Conservation (phyloP, 2,329 filamentous ascomycete genomes). For the Fusarium luffae region DNA sequence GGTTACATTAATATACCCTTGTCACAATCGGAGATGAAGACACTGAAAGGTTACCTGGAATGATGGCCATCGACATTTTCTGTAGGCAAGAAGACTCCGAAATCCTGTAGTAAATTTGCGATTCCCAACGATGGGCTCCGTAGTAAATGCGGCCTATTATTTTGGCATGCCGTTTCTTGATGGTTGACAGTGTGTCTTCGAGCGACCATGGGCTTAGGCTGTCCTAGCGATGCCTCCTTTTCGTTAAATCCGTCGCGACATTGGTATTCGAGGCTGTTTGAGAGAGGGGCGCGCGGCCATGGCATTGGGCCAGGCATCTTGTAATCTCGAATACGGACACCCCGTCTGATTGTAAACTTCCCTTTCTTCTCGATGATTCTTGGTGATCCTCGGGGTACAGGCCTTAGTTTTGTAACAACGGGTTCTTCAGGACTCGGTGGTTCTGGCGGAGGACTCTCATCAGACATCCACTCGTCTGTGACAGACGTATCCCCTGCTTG, state of each 20-base stretch:
- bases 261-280: slow-evolving; percentile 39
- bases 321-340: slow-evolving; percentile 48
- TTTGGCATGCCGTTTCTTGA: background rate
- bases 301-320: slow-evolving; percentile 30
- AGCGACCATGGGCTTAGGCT: slow-evolving; percentile 25
- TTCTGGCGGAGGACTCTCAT: background rate
- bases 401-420: slow-evolving; percentile 33
- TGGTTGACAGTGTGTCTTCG: background rate
- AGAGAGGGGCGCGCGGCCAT: background rate
- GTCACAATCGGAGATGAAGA: slow-evolving; percentile 31
- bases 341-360: slow-evolving; percentile 43
- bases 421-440: background rate
- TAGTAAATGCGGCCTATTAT: background rate
- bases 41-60: background rate
- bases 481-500: background rate
- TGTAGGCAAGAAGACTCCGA: background rate
- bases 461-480: background rate
- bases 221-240: slow-evolving; percentile 31
- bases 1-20: slow-evolving; percentile 50
- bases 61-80: background rate
- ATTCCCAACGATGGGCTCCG: slow-evolving; percentile 25
- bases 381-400: slow-evolving; percentile 44
- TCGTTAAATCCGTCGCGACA: slow-evolving; percentile 49
- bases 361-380: slow-evolving; percentile 44
- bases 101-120: background rate